Evolutionary conservation across 202 grass and related monocot genomes (phyloP).

Genomic region (Saccharum hybrid): DNA sequence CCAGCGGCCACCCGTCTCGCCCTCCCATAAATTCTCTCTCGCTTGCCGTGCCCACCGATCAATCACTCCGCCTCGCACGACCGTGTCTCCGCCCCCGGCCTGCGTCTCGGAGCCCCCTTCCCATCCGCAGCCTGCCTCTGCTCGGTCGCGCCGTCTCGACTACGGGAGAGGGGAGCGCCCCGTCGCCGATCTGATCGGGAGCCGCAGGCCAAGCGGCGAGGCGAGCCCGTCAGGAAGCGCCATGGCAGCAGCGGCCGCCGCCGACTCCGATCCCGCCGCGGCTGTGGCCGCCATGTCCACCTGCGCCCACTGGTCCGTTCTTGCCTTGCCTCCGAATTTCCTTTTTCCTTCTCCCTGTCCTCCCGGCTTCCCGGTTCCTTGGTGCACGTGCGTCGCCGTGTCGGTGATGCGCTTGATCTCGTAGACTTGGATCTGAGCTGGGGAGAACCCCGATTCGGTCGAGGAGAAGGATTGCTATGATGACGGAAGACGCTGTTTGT

Average conservation of each 20-base stretch:
- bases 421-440: constrained; percentile 45
- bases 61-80: not conserved
- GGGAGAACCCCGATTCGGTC: not conserved
- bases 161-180: not conserved
- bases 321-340: not conserved
- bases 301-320: constrained; percentile 66
- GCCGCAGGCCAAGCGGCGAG: constrained; percentile 1
- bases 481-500: not conserved
- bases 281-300: constrained; percentile 43
- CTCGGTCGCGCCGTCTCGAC: not conserved
- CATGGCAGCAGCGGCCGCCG: constrained; percentile 45
- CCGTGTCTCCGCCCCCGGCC: constrained; percentile 1
- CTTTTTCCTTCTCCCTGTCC: not conserved
- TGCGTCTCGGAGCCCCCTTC: not conserved
- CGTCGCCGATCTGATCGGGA: constrained; percentile 25
- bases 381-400: not conserved
- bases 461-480: not conserved
- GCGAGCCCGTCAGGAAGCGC: constrained; percentile 24
- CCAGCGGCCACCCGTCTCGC: not conserved
- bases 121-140: not conserved
- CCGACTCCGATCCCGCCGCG: constrained; percentile 38
- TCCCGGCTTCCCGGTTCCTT: not conserved
- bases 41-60: not conserved
- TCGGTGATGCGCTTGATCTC: constrained; percentile 16
- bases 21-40: constrained; percentile 38